phyloP scores from a whole-genome alignment of 257 asterid genomes.

The Plantago elongata region DNA sequence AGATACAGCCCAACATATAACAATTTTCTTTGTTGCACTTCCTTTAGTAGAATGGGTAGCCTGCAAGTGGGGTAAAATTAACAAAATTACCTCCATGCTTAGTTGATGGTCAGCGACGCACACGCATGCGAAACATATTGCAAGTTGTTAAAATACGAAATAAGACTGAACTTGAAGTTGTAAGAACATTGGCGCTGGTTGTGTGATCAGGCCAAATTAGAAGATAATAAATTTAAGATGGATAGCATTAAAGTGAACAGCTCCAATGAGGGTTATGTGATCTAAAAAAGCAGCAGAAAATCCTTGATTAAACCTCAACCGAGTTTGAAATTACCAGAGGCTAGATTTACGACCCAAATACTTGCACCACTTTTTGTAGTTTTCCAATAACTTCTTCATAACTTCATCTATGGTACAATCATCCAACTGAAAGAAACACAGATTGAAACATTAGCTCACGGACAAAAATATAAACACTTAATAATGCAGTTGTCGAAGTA shows the following conservation, averaged over 20 bases:
- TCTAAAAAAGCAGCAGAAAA: neutral
- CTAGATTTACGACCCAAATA: slow-evolving; percentile 87
- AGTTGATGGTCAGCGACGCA: too few relatives aligned
- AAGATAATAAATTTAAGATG: too few relatives aligned
- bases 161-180: too few relatives aligned
- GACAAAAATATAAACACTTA: too few relatives aligned
- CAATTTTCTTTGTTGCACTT: slow-evolving; percentile 91
- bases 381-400: slow-evolving; percentile 86
- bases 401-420: slow-evolving; percentile 84
- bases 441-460: too few relatives aligned
- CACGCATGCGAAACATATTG: too few relatives aligned
- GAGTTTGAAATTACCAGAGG: slow-evolving; percentile 60
- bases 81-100: too few relatives aligned
- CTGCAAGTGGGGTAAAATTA: slow-evolving; percentile 22
- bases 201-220: too few relatives aligned
- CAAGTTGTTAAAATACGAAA: too few relatives aligned
- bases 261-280: neutral
- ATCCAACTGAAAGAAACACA: slow-evolving; percentile 60
- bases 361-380: slow-evolving; percentile 97
- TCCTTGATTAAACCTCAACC: neutral
- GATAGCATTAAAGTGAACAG: too few relatives aligned
- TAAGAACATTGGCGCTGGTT: too few relatives aligned
- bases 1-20: slow-evolving; percentile 90
- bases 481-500: too few relatives aligned
- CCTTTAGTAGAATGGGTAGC: slow-evolving; percentile 96